phyloP scores from a whole-genome alignment of 2,329 filamentous ascomycete genomes.

The Trichoderma lentiforme region DNA sequence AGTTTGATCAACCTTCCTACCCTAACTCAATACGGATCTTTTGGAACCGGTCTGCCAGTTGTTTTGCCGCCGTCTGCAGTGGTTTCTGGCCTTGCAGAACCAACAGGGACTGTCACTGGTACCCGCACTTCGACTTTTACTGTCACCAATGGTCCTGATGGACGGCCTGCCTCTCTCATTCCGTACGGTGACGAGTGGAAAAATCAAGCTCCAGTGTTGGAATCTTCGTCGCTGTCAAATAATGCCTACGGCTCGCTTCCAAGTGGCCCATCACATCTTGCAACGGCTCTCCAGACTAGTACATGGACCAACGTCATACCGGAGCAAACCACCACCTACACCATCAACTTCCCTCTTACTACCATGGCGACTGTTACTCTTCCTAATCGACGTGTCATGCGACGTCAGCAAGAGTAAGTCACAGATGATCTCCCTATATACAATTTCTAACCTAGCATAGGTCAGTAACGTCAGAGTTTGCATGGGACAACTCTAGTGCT shows the following conservation, averaged over 20 bases:
- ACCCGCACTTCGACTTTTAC: constrained; percentile 27
- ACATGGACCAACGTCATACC: constrained; percentile 40
- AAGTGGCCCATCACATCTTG: background rate
- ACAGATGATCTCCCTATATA: background rate
- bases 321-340: constrained; percentile 40
- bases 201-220: constrained; percentile 20
- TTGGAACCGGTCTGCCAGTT: background rate
- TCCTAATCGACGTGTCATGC: constrained; percentile 26
- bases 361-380: constrained; percentile 36
- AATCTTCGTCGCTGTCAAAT: constrained; percentile 18
- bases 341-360: constrained; percentile 38
- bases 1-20: constrained; percentile 21
- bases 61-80: constrained; percentile 21
- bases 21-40: constrained; percentile 29
- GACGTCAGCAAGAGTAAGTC: constrained; percentile 31
- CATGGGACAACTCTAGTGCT: constrained; percentile 33
- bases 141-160: constrained; percentile 23
- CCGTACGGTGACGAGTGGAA: constrained; percentile 21
- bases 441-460: constrained; percentile 22
- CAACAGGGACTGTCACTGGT: constrained; percentile 23
- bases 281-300: constrained; percentile 31
- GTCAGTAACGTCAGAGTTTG: constrained; percentile 14
- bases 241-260: constrained; percentile 27
- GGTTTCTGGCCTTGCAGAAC: constrained; percentile 24
- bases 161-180: constrained; percentile 17